These are phyloP conservation scores for Inga laurina DNA, from an alignment of 306 rosid genomes.

Conservation along the genomic window DNA sequence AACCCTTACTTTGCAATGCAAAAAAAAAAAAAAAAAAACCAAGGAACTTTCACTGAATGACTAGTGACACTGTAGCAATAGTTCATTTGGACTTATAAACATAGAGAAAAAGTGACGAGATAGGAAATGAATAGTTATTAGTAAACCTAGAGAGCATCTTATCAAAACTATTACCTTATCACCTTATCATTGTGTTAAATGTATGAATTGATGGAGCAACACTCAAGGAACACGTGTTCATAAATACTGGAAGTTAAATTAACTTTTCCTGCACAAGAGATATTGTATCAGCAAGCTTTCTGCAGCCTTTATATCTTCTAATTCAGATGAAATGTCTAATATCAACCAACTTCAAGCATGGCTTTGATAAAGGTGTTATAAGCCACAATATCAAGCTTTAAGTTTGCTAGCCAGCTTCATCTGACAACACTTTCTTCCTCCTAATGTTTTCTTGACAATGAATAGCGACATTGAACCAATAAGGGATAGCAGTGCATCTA, in stretches of 20 bases:
- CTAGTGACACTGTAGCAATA: neutral
- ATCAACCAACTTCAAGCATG: constrained; percentile 82
- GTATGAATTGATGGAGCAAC: constrained; percentile 85
- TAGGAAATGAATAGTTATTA: neutral
- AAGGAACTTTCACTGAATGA: neutral
- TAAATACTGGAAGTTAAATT: constrained; percentile 67
- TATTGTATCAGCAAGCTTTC: constrained; percentile 39
- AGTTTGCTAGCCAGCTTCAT: constrained; percentile 52
- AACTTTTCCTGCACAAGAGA: constrained; percentile 66
- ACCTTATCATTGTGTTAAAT: constrained; percentile 93
- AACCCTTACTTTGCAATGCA: neutral
- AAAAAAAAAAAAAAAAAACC: neutral
- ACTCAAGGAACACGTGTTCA: constrained; percentile 61
- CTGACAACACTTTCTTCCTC: constrained; percentile 68
- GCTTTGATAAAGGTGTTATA: constrained; percentile 92
- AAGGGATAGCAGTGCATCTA: too few species aligned
- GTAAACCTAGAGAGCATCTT: neutral
- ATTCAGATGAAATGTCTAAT: constrained; percentile 25
- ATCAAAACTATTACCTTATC: constrained; percentile 13
- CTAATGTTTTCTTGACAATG: constrained; percentile 64
- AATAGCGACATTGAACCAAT: too few species aligned
- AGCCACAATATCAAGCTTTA: constrained; percentile 90
- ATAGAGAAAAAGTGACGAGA: constrained; percentile 25
- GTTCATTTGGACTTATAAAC: constrained; percentile 41
- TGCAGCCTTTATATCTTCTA: constrained; percentile 11